Base-by-base conservation (phyloP, 2,329 filamentous ascomycete species). In the Didymella arachidicola region DNA sequence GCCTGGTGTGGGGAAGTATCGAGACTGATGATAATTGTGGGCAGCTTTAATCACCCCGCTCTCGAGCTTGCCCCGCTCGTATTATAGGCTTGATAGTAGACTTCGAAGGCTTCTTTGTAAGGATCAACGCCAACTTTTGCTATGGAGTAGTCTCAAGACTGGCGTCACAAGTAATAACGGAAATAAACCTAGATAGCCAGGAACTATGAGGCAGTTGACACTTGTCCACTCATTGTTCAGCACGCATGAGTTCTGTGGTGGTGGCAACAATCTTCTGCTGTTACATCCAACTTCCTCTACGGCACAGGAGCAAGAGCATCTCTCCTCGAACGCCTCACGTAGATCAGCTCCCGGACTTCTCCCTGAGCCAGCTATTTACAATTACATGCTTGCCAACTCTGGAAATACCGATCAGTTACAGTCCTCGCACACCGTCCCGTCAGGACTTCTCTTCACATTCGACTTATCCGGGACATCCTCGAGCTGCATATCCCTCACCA, bases 361-460 rank as follows among this genome's bases (percentile, higher is more conserved):
- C n/a, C 16, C 32, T n/a, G 3, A n/a, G 7, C 6, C 7, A 7
- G 16, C 32, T 8, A 3, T 18, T 16, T 19, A 22, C 14, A 14
- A 22, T 22, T n/a, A n/a, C 6, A n/a, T 4, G 5, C 4, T n/a
- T 16, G 14, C 25, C 41, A 27, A 2, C 14, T 14, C 30, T 4
- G 16, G 4, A 32, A 14, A 8, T 7, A 2, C 2, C 7, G n/a
- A 60, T 39, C n/a, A 77, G 32, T 41, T 70, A 49, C 76, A 78
- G 48, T 78, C 77, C 47, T 78, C 75, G 52, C 77, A 79, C 5
- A 77, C 51, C 14, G 66, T 69, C 7, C 74, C 75, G 60, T 76
- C 75, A 4, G 71, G 61, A 53, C 76, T 75, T 38, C 66, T 69
- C 59, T 72, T 76, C 1, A 73, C 58, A 41, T 29, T 27, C 26